phyloP scores from a whole-genome alignment of 805 yeast species.

The Maudiozyma bulderi region DNA sequence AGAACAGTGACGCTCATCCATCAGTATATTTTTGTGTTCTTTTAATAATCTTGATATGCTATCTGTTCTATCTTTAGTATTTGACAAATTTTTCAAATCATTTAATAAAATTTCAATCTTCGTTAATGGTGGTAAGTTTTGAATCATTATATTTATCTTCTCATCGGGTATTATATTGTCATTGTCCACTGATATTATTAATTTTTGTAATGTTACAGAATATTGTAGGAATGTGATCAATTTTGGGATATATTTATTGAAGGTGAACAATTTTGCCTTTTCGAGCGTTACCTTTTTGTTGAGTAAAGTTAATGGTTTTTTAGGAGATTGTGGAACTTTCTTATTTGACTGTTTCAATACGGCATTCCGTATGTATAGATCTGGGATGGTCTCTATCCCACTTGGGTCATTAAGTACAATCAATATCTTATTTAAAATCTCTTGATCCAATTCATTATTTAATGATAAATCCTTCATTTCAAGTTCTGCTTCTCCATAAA shows the following conservation, averaged over 20 bases:
- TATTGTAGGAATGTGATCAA: constrained; percentile 19
- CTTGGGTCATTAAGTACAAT: constrained; percentile 28
- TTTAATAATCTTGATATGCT: constrained; percentile 10
- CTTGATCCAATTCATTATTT: constrained; percentile 23
- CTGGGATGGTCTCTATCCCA: constrained; percentile 34
- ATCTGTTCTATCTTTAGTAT: not conserved
- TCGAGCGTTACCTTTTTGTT: constrained; percentile 27
- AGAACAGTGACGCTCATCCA: constrained; percentile 14
- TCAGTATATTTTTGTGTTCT: constrained; percentile 14
- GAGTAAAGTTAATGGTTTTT: constrained; percentile 28
- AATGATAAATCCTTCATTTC: constrained; percentile 28
- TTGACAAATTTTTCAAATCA: constrained; percentile 4
- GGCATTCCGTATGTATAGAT: constrained; percentile 33
- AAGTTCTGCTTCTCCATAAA: constrained; percentile 29
- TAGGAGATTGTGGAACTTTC: constrained; percentile 25
- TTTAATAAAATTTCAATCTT: constrained; percentile 1
- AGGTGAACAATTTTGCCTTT: constrained; percentile 26
- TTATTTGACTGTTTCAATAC: constrained; percentile 18
- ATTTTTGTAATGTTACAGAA: constrained; percentile 11
- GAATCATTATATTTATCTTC: constrained; percentile 2
- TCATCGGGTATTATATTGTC: not conserved
- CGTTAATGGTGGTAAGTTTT: constrained; percentile 14
- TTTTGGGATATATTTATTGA: constrained; percentile 26
- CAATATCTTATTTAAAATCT: constrained; percentile 26
- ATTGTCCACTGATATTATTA: constrained; percentile 10